Percentiles rank a stretch among this genome's conserved stretches.
Conservation (phyloP, 2,329 filamentous ascomycete species). For the Colletotrichum abscissum region DNA sequence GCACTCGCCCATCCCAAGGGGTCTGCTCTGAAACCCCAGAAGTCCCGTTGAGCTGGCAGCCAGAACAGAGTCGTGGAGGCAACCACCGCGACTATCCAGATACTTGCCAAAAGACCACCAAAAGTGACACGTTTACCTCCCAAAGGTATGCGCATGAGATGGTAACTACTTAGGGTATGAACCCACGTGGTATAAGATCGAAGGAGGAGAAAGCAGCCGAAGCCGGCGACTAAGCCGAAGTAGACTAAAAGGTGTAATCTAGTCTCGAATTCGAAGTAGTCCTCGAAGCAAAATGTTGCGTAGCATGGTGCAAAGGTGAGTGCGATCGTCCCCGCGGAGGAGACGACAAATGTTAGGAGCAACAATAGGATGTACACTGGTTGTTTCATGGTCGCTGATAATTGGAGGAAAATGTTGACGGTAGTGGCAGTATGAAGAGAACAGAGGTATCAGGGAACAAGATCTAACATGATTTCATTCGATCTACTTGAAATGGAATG, state of each 20-base stretch:
- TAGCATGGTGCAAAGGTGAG: conserved; percentile 36
- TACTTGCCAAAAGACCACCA: conserved; percentile 6
- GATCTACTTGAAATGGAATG: too few species aligned
- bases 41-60: conserved; percentile 15
- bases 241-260: conserved; percentile 29
- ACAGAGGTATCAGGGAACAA: too few species aligned
- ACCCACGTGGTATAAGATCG: background rate
- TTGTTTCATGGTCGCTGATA: background rate
- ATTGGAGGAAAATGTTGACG: too few species aligned
- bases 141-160: background rate
- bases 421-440: background rate
- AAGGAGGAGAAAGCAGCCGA: conserved; percentile 4
- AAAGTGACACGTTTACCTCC: conserved; percentile 15
- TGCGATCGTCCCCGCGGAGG: background rate
- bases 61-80: conserved; percentile 25
- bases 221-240: conserved; percentile 26
- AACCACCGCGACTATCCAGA: conserved; percentile 27
- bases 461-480: background rate
- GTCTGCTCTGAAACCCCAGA: conserved; percentile 24
- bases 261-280: conserved; percentile 29
- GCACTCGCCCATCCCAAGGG: conserved; percentile 29
- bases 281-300: conserved; percentile 32
- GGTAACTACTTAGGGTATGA: background rate
- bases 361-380: background rate
- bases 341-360: background rate